Percentiles rank a stretch among this genome's conserved stretches.
Evolutionary conservation across 768 basidiomycete species (phyloP).

Genomic region (Pisolithus microcarpus): DNA sequence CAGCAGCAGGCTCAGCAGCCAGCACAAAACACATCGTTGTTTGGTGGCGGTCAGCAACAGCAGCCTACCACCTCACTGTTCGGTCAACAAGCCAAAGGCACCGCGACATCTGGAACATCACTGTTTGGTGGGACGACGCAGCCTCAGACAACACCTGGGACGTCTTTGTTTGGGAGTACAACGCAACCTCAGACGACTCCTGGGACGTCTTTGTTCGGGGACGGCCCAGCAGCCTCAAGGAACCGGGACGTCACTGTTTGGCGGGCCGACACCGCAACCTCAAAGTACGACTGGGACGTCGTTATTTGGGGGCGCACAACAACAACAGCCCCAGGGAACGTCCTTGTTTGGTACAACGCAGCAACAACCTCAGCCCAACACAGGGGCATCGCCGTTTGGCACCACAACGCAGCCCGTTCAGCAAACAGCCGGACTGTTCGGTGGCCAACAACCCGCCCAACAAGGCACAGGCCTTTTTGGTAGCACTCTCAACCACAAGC

Average conservation of each 20-base stretch:
- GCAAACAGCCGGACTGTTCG: constrained; percentile 15
- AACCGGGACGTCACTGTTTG: constrained; percentile 1
- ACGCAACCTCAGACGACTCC: background rate
- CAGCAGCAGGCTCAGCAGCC: constrained; percentile 21
- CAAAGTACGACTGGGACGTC: background rate
- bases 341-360: constrained; percentile 26
- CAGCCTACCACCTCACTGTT: constrained; percentile 12
- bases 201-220: constrained; percentile 1
- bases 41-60: constrained; percentile 18
- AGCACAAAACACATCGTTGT: constrained; percentile 13
- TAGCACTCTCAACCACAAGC: constrained; percentile 5
- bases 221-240: constrained; percentile 18
- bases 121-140: constrained; percentile 26
- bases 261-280: background rate
- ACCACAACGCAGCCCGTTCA: constrained; percentile 7
- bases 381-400: constrained; percentile 4
- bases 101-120: constrained; percentile 2
- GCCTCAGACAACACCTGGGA: background rate
- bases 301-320: constrained; percentile 2
- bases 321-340: constrained; percentile 18
- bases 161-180: constrained; percentile 17
- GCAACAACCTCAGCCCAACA: constrained; percentile 5
- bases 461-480: constrained; percentile 23
- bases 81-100: no score
- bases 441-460: constrained; percentile 17